Evolutionary conservation across 2,329 filamentous ascomycete species (phyloP).

Genomic region (Lachnellula arida): DNA sequence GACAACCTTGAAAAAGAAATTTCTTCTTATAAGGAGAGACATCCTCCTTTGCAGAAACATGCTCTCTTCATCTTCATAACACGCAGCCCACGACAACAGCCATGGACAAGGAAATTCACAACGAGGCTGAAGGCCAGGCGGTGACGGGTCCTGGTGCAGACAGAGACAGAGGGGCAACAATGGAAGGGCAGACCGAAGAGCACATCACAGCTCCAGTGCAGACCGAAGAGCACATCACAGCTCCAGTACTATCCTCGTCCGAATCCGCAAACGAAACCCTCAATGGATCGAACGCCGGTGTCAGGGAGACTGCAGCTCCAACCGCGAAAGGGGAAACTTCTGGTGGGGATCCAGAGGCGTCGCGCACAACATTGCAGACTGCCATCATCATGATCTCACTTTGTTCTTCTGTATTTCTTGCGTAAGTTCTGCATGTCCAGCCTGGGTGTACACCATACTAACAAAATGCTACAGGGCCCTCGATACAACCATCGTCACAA

Average conservation of each 20-base stretch:
- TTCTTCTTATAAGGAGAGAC: background rate
- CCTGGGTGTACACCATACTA: background rate
- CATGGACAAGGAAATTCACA: background rate
- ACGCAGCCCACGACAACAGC: background rate
- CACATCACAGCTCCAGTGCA: background rate
- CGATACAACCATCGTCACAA: slow-evolving; percentile 52
- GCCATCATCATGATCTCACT: slow-evolving; percentile 30
- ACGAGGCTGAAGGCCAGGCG: slow-evolving; percentile 8
- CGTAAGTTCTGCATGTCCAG: background rate
- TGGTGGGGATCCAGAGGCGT: slow-evolving; percentile 23
- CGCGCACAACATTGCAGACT: slow-evolving; percentile 29
- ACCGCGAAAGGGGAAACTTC: background rate
- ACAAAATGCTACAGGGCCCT: slow-evolving; percentile 17
- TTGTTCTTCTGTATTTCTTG: slow-evolving; percentile 31
- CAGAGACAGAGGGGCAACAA: background rate
- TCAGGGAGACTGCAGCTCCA: slow-evolving; percentile 2
- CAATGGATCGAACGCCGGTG: slow-evolving; percentile 2
- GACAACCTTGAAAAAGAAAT: background rate
- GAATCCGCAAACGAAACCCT: background rate
- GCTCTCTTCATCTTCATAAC: background rate
- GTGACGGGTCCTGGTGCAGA: slow-evolving; percentile 9
- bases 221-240: background rate
- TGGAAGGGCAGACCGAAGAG: slow-evolving; percentile 1
- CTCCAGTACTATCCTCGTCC: background rate
- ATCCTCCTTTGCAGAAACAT: background rate